Base-by-base conservation (phyloP, 371 early-diverging fungal species). In the Mortierella sp. region DNA sequence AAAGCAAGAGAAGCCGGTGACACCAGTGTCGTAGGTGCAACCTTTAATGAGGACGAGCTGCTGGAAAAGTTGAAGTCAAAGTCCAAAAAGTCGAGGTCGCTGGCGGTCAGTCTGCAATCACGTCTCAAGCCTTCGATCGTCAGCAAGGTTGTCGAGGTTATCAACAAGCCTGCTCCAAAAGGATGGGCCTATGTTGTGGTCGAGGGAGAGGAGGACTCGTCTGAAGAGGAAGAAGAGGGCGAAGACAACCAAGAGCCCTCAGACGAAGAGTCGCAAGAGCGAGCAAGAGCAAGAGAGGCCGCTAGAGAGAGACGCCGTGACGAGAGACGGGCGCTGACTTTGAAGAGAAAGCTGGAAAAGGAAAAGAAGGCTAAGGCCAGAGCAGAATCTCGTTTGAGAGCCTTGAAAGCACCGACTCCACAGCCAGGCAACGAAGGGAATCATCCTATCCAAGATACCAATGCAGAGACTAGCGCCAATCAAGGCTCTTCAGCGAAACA, bases 111-210 rank as follows among this genome's bases (percentile, higher is more conserved):
- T 27, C 17, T 76, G n/a, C 65, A 76, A 39, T 76, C 76, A 5
- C 63, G 68, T 19, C 62, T 76, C 14, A 76, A 69, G 54, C 76
- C 76, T 1, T 76, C 76, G 27, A 76, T 76, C 45, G 65, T 76
- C 10, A 65, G 61, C 50, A 68, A 68, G 37, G 76, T 44, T 2
- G 68, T 67, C 19, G 52, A 60, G 52, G 65, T 76, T 17, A 69
- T 76, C 46, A 76, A 72, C 52, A 80, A 69, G 24, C 70, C 66
- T 7, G 69, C 74, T 6, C 80, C 80, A 17, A 80, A 79, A 43
- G 80, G 80, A 19, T 80, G 80, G 80, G 79, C 76, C 0, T 79
- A 74, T 52, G 65, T 80, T 16, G 67, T 74, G 1, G 74, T 79
- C 3, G 79, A 78, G 17, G 80, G 79, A 22, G 80, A 80, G 19